Evolutionary conservation across 2,329 filamentous ascomycete genomes (phyloP).

Genomic region (Ascochyta viciae-villosae): DNA sequence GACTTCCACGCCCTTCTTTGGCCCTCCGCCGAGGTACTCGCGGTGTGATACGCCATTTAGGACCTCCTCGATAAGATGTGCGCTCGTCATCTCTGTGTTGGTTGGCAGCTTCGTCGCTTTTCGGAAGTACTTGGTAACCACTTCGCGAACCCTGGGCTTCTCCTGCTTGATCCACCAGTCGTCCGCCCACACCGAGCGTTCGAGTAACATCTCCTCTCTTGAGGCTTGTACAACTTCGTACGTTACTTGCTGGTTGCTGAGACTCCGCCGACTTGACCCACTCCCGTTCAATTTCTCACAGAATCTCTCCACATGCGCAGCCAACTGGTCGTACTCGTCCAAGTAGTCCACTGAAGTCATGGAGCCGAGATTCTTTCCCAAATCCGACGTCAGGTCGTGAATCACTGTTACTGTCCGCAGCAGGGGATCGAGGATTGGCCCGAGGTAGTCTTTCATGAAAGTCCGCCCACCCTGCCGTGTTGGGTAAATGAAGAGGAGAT

Average conservation of each 20-base stretch:
- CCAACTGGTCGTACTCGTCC: conserved; percentile 61
- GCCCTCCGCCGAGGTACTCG: conserved; percentile 54
- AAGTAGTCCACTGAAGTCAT: conserved; percentile 62
- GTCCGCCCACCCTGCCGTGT: conserved; percentile 64
- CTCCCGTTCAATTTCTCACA: conserved; percentile 41
- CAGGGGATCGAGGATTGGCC: conserved; percentile 66
- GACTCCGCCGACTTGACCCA: conserved; percentile 35
- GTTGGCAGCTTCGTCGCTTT: conserved; percentile 53
- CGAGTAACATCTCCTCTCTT: conserved; percentile 59
- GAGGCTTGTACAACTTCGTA: conserved; percentile 59
- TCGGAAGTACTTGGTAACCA: conserved; percentile 54
- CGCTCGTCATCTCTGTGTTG: conserved; percentile 57
- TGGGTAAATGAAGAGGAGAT: conserved; percentile 69
- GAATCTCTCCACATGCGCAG: conserved; percentile 40
- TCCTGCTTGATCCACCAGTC: conserved; percentile 73
- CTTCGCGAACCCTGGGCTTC: conserved; percentile 63
- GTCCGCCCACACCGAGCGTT: conserved; percentile 62
- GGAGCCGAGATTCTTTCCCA: conserved; percentile 61
- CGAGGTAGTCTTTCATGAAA: conserved; percentile 66
- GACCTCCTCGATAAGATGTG: conserved; percentile 65
- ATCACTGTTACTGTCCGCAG: conserved; percentile 66
- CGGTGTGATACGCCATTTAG: conserved; percentile 64
- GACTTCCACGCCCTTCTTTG: conserved; percentile 56
- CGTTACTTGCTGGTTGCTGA: conserved; percentile 40
- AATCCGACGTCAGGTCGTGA: conserved; percentile 64